Conservation (phyloP, 768 basidiomycete species). For the Calocybe cyanea region DNA sequence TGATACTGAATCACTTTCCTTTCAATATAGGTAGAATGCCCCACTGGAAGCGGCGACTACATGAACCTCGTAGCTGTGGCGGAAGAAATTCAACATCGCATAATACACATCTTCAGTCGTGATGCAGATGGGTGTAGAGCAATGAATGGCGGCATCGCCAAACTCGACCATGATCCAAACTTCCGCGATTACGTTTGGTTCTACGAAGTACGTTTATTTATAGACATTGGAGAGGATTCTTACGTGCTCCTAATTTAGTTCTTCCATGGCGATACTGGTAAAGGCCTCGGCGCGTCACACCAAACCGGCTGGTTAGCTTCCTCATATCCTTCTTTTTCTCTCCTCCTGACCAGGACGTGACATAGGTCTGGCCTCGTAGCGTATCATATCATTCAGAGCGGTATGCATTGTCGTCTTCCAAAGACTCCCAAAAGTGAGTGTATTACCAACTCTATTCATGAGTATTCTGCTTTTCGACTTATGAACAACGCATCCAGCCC, state of each 20-base stretch:
- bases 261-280: slow-evolving; percentile 92
- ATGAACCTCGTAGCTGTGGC: slow-evolving; percentile 94
- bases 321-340: not conserved
- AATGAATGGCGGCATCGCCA: slow-evolving; percentile 85
- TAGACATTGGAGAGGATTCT: not conserved
- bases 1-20: not conserved
- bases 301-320: slow-evolving; percentile 88
- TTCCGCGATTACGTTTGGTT: slow-evolving; percentile 98
- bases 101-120: slow-evolving; percentile 97
- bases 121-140: slow-evolving; percentile 85
- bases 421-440: slow-evolving; percentile 88
- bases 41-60: slow-evolving; percentile 94
- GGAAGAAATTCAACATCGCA: slow-evolving; percentile 98
- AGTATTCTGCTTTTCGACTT: not conserved
- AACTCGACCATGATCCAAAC: slow-evolving; percentile 87
- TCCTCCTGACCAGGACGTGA: no score
- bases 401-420: slow-evolving; percentile 83
- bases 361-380: slow-evolving; percentile 84
- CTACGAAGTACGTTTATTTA: slow-evolving; percentile 65
- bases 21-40: slow-evolving; percentile 74
- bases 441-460: not conserved
- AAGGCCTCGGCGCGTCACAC: slow-evolving; percentile 94
- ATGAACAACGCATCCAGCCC: slow-evolving; percentile 46
- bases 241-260: slow-evolving; percentile 45
- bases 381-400: slow-evolving; percentile 89